Evolutionary conservation across 257 asterid genomes (phyloP), one percentile per base, ranked within the genome.

Genomic region (Avicennia marina): DNA sequence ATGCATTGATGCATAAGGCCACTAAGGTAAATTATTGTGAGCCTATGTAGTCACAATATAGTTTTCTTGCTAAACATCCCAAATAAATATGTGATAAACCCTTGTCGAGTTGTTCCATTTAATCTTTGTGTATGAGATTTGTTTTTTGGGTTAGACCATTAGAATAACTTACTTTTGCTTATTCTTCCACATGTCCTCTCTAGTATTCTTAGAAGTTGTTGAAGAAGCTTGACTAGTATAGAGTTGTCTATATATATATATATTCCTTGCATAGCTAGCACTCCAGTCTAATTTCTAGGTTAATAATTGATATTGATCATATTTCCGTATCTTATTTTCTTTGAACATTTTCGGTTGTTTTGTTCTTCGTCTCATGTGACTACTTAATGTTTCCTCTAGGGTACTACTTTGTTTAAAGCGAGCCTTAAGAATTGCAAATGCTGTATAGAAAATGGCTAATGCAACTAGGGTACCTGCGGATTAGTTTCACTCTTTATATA

Each of bases 151-250:
- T n/a, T n/a, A n/a, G 45, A 38, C 24, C n/a, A 11, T 29, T 10
- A n/a, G 56, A 27, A 18, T 38, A 19, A 58, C 69, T 52, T 9
- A 18, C 38, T 33, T 33, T 39, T 21, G 53, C 41, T 46, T 4
- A 16, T 40, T 60, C 42, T 50, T 27, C 46, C 16, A 51, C 2
- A 36, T 58, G 41, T 11, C 47, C 18, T 18, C 8, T 59, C 22
- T 68, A 82, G 90, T 82, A 82, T 69, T 79, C 86, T 10, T 83
- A 86, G n/a, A 82, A 79, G 71, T 84, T 82, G 60, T 75, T 82
- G 76, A 79, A 76, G 79, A 82, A 82, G 72, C 77, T 82, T 2
- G 90, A 82, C 61, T 86, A 82, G 65, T 82, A 86, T 72, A 79
- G 81, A 68, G 90, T 86, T 56, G 86, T 82, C 24, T 82, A 82